Base-by-base conservation (phyloP, 164 flowering plant genomes). In the Akebia trifoliata region DNA sequence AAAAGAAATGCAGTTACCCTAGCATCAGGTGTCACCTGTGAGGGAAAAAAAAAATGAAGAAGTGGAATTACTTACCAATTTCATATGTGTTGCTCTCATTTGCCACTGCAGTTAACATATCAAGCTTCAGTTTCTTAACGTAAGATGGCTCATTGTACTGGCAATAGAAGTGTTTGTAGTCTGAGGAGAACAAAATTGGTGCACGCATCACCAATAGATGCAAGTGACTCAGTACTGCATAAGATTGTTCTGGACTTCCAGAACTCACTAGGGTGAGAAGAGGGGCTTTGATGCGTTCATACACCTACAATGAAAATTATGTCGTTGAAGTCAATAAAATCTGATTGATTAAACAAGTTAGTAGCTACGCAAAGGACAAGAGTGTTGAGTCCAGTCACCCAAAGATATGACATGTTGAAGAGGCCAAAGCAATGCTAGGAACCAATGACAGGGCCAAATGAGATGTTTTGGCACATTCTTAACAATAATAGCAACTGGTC, bases 281-380 rank as follows among this genome's bases (percentile, higher is more conserved):
- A 60, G 99, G 99, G 24, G 97, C 93, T 81, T 94, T 94, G 54
- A 88, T 90, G n/a, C 99, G 91, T 68, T 94, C 99, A 81, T 94
- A 94, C 12, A 94, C 99, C 99, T 94, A 61, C 57, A 62, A 18
- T 47, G 14, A 46, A 52, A 56, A 40, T 2, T 9, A 42, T 48
- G 20, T 10, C 17, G 20, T 51, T n/a, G 30, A 50, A 29, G 20
- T 20, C 34, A 29, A 40, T 14, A 6, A 21, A 42, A 50, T 25
- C 2, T 55, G 1, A 55, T 8, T 2, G 25, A 20, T 24, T 11
- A 42, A 24, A 42, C 12, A 20, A 52, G 7, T 44, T 31, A 12
- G 53, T 10, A 25, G 46, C 34, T 38, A 38, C n/a, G 31, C 30
- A 22, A 25, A 14, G 28, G 44, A 17, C 48, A 21, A 58, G 29